Evolutionary conservation across 2,329 filamentous ascomycete genomes (phyloP).

Genomic region (Chrysosporium queenslandicum): DNA sequence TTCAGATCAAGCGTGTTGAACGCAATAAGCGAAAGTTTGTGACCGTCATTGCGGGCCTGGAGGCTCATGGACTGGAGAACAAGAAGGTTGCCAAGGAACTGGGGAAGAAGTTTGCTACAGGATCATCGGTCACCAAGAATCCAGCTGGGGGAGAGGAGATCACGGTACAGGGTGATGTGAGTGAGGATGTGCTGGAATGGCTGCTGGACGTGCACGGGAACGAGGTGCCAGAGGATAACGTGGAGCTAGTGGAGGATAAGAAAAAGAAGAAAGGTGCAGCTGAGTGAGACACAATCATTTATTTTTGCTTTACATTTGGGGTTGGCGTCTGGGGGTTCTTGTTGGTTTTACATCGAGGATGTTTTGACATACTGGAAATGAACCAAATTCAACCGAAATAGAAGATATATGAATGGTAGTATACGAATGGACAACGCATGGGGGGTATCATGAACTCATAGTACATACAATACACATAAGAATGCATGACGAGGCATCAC

Average conservation of each 20-base stretch:
- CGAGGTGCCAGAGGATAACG: conserved; percentile 86
- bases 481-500: neutral
- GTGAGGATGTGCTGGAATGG: conserved; percentile 88
- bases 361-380: neutral
- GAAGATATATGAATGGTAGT: neutral
- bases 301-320: neutral
- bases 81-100: conserved; percentile 96
- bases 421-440: neutral
- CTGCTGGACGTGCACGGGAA: conserved; percentile 71
- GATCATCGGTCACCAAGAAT: conserved; percentile 81
- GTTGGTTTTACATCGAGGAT: neutral
- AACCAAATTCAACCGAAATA: neutral
- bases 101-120: conserved; percentile 97
- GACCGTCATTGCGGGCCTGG: conserved; percentile 80
- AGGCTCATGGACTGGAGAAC: conserved; percentile 80
- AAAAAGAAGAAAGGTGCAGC: conserved; percentile 60
- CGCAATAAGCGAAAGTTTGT: conserved; percentile 97
- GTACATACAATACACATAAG: neutral
- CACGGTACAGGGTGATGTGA: conserved; percentile 93
- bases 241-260: conserved; percentile 92
- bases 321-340: neutral
- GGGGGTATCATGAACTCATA: conserved; percentile 13
- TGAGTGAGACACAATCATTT: neutral
- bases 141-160: conserved; percentile 74
- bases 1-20: conserved; percentile 94